Evolutionary conservation across 495 filamentous ascomycete genomes (phyloP).

Genomic region (Margaritispora aquatica): DNA sequence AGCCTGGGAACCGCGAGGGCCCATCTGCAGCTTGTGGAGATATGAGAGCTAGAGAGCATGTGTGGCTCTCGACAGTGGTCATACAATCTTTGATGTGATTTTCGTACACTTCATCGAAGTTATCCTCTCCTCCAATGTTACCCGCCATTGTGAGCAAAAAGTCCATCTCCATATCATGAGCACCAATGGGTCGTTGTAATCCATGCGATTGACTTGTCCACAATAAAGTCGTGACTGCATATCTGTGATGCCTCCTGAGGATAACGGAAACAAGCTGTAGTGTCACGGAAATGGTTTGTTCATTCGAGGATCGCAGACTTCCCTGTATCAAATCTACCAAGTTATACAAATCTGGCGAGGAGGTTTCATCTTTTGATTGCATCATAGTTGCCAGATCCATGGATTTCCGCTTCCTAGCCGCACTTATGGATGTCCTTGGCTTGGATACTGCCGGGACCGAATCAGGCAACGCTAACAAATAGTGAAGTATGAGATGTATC

Average conservation of each 20-base stretch:
- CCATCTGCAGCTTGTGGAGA: conserved; percentile 45
- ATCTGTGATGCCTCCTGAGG: conserved; percentile 78
- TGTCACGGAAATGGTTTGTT: conserved; percentile 84
- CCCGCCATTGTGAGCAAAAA: conserved; percentile 66
- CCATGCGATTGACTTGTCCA: conserved; percentile 48
- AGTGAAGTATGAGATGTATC: conserved; percentile 87
- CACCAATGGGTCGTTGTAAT: conserved; percentile 63
- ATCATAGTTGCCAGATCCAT: conserved; percentile 77
- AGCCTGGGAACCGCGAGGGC: conserved; percentile 41
- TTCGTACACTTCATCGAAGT: conserved; percentile 74
- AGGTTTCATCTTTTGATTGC: conserved; percentile 50
- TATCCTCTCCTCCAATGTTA: conserved; percentile 61
- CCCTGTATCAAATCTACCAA: conserved; percentile 84
- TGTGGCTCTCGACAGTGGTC: conserved; percentile 71
- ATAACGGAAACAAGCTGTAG: conserved; percentile 79
- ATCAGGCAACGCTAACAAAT: conserved; percentile 73
- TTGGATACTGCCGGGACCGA: conserved; percentile 25
- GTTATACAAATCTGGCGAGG: conserved; percentile 86
- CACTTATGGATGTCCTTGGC: conserved; percentile 36
- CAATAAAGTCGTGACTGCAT: conserved; percentile 71
- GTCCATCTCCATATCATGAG: conserved; percentile 73
- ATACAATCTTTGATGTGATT: conserved; percentile 76
- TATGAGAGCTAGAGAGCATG: conserved; percentile 58
- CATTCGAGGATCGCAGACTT: conserved; percentile 75
- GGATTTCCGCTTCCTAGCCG: conserved; percentile 77